Evolutionary conservation across 306 rosid genomes (phyloP).

Genomic region (Cyamopsis tetragonoloba): DNA sequence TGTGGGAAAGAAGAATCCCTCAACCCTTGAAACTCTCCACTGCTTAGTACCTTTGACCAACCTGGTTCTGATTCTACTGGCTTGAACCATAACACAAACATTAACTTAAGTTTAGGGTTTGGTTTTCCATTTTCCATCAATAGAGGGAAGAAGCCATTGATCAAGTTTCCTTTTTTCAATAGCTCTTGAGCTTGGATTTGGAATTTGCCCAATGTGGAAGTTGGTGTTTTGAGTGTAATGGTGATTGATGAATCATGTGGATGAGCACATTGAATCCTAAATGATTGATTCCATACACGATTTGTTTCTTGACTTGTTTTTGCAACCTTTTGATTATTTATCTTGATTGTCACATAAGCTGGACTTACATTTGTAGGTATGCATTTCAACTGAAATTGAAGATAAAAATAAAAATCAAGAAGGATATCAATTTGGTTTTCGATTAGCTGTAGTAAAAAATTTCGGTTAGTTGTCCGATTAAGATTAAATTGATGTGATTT

Average conservation of each 20-base stretch:
- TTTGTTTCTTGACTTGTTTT: slow-evolving; percentile 47
- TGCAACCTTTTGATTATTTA: slow-evolving; percentile 62
- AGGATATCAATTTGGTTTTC: too few relatives aligned
- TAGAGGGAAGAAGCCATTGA: slow-evolving; percentile 69
- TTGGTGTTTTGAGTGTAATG: slow-evolving; percentile 59
- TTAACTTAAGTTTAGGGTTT: slow-evolving; percentile 60
- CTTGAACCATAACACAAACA: slow-evolving; percentile 75
- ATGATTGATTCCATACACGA: slow-evolving; percentile 84
- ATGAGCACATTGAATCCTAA: slow-evolving; percentile 80
- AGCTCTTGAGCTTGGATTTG: slow-evolving; percentile 54
- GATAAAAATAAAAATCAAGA: not conserved
- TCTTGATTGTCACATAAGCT: slow-evolving; percentile 67
- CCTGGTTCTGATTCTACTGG: slow-evolving; percentile 63
- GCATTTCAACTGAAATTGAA: slow-evolving; percentile 55
- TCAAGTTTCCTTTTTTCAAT: slow-evolving; percentile 50
- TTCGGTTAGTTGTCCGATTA: too few relatives aligned
- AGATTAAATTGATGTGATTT: too few relatives aligned
- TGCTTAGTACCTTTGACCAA: slow-evolving; percentile 50
- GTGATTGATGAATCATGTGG: slow-evolving; percentile 55
- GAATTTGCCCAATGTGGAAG: slow-evolving; percentile 54
- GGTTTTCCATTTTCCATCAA: slow-evolving; percentile 60
- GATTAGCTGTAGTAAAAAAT: too few relatives aligned
- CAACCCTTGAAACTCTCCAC: slow-evolving; percentile 58
- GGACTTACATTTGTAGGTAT: slow-evolving; percentile 43
- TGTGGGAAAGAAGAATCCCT: slow-evolving; percentile 62